A percentile compares a stretch with the other conserved stretches of the same genome.
Conservation (phyloP, 192 early-diverging fungal genomes). For the Physocladia obscura region DNA sequence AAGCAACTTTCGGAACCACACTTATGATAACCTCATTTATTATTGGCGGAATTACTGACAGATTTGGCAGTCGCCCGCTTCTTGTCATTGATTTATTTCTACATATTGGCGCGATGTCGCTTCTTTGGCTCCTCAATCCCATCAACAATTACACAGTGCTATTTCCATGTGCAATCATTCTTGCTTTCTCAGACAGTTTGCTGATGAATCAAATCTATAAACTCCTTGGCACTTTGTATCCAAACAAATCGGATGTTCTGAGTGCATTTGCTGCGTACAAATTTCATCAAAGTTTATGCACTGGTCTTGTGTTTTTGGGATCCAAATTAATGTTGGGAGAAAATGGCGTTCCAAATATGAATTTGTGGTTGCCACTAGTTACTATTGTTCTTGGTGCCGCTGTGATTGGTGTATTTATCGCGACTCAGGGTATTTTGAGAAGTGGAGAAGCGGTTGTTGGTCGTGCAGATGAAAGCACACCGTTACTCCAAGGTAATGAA, state of each 20-base stretch:
- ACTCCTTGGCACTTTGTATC: slow-evolving; percentile 22
- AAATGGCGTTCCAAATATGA: slow-evolving; percentile 16
- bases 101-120: slow-evolving; percentile 7
- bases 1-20: slow-evolving; percentile 22
- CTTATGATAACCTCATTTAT: slow-evolving; percentile 26
- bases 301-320: slow-evolving; percentile 14
- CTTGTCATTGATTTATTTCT: slow-evolving; percentile 8
- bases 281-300: slow-evolving; percentile 25
- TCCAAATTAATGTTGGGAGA: slow-evolving; percentile 12
- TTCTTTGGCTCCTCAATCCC: slow-evolving; percentile 13
- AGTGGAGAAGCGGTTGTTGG: neutral
- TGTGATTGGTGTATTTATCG: slow-evolving; percentile 11
- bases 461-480: slow-evolving; percentile 1
- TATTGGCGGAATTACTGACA: slow-evolving; percentile 25
- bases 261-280: slow-evolving; percentile 31
- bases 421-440: neutral
- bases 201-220: slow-evolving; percentile 35
- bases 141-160: slow-evolving; percentile 10
- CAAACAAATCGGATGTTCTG: slow-evolving; percentile 3
- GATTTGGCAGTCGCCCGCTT: slow-evolving; percentile 18
- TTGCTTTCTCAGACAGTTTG: slow-evolving; percentile 10
- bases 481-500: neutral
- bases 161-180: slow-evolving; percentile 15
- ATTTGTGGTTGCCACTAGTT: neutral
- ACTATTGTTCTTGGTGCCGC: neutral